Evolutionary conservation across 352 stramenopile species (phyloP).

Genomic region (Peronospora tabacina): DNA sequence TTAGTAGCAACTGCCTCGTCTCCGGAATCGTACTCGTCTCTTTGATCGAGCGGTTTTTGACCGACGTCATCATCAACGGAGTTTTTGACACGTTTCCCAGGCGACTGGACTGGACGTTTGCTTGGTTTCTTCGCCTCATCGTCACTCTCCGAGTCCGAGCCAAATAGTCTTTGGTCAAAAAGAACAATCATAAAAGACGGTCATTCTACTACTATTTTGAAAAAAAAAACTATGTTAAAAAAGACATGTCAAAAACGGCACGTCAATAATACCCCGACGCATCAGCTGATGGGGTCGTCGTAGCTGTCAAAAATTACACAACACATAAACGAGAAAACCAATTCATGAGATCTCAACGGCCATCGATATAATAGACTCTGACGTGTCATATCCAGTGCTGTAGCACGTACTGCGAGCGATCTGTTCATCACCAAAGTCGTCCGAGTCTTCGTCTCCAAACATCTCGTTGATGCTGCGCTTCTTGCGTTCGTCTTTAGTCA

Average conservation of each 20-base stretch:
- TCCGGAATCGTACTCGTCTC: slow-evolving; percentile 82
- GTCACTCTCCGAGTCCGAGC: slow-evolving; percentile 82
- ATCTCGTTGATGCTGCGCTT: slow-evolving; percentile 85
- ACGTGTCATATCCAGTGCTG: background rate
- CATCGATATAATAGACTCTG: background rate
- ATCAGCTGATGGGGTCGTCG: slow-evolving; percentile 45
- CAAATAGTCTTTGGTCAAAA: slow-evolving; percentile 49
- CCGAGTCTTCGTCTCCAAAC: slow-evolving; percentile 80
- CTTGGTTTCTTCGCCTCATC: slow-evolving; percentile 43
- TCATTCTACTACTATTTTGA: too few species aligned
- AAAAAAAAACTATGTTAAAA: too few species aligned
- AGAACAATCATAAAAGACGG: too few species aligned
- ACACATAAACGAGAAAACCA: slow-evolving; percentile 1
- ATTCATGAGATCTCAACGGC: background rate
- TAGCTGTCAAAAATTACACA: slow-evolving; percentile 19
- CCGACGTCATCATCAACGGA: slow-evolving; percentile 13
- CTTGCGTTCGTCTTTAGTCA: slow-evolving; percentile 66
- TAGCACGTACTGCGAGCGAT: slow-evolving; percentile 39
- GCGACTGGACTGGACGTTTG: slow-evolving; percentile 41
- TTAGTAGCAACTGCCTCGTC: slow-evolving; percentile 66
- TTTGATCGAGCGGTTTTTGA: slow-evolving; percentile 19
- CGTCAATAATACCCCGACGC: slow-evolving; percentile 46
- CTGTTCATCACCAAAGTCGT: slow-evolving; percentile 55
- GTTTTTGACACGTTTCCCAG: slow-evolving; percentile 48
- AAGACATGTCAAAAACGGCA: background rate